Evolutionary conservation across 1,139 yeast genomes (phyloP).

Genomic region (Suhomyces chickasaworum): DNA sequence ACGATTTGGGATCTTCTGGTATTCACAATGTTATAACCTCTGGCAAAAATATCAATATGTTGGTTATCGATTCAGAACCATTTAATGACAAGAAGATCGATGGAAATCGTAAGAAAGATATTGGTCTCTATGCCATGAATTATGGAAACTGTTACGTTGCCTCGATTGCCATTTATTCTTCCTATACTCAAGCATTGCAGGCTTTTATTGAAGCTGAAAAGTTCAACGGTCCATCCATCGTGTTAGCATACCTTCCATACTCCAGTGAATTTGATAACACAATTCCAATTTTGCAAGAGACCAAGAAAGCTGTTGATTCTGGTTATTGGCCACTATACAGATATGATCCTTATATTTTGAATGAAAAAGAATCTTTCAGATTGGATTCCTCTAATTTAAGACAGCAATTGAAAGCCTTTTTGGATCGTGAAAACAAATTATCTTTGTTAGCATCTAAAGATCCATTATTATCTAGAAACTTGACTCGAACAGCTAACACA

Average conservation of each 20-base stretch:
- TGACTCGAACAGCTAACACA: conserved; percentile 61
- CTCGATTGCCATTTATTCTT: conserved; percentile 89
- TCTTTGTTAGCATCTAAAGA: conserved; percentile 69
- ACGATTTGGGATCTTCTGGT: conserved; percentile 89
- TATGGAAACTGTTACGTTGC: conserved; percentile 91
- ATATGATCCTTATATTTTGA: conserved; percentile 62
- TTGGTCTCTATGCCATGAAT: conserved; percentile 94
- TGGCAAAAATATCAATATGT: conserved; percentile 77
- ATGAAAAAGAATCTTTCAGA: conserved; percentile 59
- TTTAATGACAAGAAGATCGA: conserved; percentile 36
- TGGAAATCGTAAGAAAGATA: conserved; percentile 78
- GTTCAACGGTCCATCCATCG: conserved; percentile 87
- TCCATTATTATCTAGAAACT: conserved; percentile 78
- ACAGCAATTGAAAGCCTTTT: conserved; percentile 72
- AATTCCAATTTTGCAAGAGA: conserved; percentile 75
- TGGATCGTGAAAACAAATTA: conserved; percentile 87
- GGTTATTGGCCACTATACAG: conserved; percentile 97
- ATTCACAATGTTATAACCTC: conserved; percentile 82
- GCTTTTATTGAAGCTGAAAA: conserved; percentile 87
- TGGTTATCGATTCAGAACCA: conserved; percentile 92
- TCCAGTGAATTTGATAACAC: conserved; percentile 67
- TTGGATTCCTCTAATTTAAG: conserved; percentile 84
- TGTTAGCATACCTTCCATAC: conserved; percentile 88
- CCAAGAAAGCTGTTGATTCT: conserved; percentile 86
- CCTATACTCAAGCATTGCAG: conserved; percentile 89